Base-by-base conservation (phyloP, 768 basidiomycete genomes). In the Auricularia auricula-judae region DNA sequence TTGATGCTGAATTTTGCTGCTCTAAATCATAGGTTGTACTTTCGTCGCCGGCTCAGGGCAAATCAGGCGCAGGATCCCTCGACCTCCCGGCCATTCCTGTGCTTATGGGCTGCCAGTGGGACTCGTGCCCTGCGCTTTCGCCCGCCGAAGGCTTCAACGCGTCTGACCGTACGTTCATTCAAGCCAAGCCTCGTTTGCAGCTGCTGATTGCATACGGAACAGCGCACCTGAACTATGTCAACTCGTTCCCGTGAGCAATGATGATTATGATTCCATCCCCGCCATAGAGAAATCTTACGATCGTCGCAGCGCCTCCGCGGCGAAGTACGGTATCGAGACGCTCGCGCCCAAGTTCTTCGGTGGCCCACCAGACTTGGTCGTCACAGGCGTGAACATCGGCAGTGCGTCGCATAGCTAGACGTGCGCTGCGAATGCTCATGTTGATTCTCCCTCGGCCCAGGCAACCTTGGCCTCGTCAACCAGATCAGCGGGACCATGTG, bases 341-440 rank as follows among this genome's bases (percentile, higher is more conserved):
- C 70, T 81, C 18, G 75, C 79, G 1, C 79, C 79, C 0, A 65
- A 75, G 64, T 76, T 79, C 68, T 80, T 79, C 65, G 65, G 58
- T 36, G 68, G 72, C 16, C 65, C 73, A 18, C 75, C 82, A 1
- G 81, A 82, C 63, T 71, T 84, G 35, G 76, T 81, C 7, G 74
- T 83, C 36, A 75, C 74, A 64, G 82, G 82, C 0, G 76, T 79
- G 0, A 82, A 82, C 68, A 74, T 79, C 21, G 79, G 79, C 62
- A 75, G 78, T 77, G 64, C 69, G 78, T 67, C 4, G 14, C 3
- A n/a, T 16, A 33, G 44, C 62, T n/a, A 23, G 12, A 36, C 63
- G 66, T 62, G 47, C 47, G 35, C 36, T 14, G 11, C 11, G 42
- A 14, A 3, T 56, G n/a, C 35, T 2, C 23, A 47, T 65, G 2